These are phyloP conservation scores for Leccinum uliginosum DNA, from an alignment of 768 basidiomycete genomes.

Conservation along the genomic window DNA sequence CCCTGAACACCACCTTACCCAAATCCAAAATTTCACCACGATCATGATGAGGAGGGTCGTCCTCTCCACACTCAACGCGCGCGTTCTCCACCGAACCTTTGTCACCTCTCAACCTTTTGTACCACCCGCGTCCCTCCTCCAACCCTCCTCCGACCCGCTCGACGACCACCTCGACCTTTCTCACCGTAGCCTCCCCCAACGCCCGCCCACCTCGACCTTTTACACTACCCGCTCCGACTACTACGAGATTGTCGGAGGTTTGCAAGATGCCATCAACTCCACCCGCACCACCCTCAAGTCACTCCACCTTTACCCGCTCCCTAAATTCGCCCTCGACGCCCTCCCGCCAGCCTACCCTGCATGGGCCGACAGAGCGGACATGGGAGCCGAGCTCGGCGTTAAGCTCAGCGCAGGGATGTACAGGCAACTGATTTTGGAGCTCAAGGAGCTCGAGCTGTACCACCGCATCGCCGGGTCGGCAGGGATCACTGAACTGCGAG, in stretches of 20 bases:
- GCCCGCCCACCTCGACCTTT: conserved; percentile 71
- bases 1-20: conserved; percentile 15
- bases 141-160: not conserved
- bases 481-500: conserved; percentile 44
- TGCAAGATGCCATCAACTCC: conserved; percentile 59
- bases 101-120: conserved; percentile 19
- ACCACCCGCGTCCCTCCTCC: conserved; percentile 23
- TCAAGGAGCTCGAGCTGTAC: conserved; percentile 67
- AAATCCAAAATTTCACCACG: conserved; percentile 5
- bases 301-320: conserved; percentile 75
- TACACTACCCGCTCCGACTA: conserved; percentile 77
- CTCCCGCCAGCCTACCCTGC: conserved; percentile 56
- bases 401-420: conserved; percentile 68
- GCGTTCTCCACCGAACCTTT: conserved; percentile 12
- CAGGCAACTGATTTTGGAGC: conserved; percentile 53
- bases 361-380: conserved; percentile 65
- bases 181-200: conserved; percentile 12
- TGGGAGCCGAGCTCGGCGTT: conserved; percentile 53
- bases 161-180: conserved; percentile 1
- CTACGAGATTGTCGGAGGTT: conserved; percentile 64
- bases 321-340: conserved; percentile 57
- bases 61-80: conserved; percentile 2
- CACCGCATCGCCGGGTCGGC: conserved; percentile 24
- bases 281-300: conserved; percentile 57
- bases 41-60: conserved; percentile 6